Evolutionary conservation across 2,329 filamentous ascomycete genomes (phyloP).

Genomic region (Westerdykella sp.): DNA sequence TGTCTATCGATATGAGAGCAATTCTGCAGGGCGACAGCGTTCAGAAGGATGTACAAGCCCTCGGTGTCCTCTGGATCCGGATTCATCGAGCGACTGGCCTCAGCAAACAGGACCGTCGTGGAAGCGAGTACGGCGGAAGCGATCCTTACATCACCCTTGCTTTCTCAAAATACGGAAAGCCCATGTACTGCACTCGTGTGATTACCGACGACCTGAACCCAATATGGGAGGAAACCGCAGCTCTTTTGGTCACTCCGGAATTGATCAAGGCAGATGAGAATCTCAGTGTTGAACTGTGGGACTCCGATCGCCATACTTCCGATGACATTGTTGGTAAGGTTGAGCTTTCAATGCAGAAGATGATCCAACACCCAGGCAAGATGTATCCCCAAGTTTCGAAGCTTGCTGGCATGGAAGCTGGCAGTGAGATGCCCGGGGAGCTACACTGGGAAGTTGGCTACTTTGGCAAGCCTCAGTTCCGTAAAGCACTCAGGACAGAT

Average conservation of each 20-base stretch:
- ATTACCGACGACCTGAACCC: constrained; percentile 94
- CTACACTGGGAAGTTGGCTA: constrained; percentile 95
- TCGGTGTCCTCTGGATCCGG: constrained; percentile 86
- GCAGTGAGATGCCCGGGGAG: constrained; percentile 84
- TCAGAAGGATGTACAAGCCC: constrained; percentile 77
- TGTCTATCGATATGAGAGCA: constrained; percentile 85
- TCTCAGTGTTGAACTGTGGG: constrained; percentile 90
- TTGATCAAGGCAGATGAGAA: constrained; percentile 91
- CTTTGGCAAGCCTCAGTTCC: constrained; percentile 85
- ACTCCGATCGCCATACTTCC: constrained; percentile 84
- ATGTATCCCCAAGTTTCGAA: constrained; percentile 89
- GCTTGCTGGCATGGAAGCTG: constrained; percentile 74
- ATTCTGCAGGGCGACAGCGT: constrained; percentile 89
- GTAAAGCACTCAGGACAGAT: constrained; percentile 76
- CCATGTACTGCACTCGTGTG: constrained; percentile 94
- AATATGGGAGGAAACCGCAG: constrained; percentile 81
- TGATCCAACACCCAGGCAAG: constrained; percentile 87
- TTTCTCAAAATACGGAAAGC: constrained; percentile 95
- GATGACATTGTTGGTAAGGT: constrained; percentile 95
- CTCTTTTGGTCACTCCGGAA: constrained; percentile 79
- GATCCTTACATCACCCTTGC: constrained; percentile 93
- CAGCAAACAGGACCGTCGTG: constrained; percentile 83
- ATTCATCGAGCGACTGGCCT: constrained; percentile 83
- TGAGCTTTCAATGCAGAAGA: constrained; percentile 86
- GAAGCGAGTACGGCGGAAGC: constrained; percentile 77